Evolutionary conservation across 257 asterid genomes (phyloP).

Genomic region (Salvia rosmarinus): DNA sequence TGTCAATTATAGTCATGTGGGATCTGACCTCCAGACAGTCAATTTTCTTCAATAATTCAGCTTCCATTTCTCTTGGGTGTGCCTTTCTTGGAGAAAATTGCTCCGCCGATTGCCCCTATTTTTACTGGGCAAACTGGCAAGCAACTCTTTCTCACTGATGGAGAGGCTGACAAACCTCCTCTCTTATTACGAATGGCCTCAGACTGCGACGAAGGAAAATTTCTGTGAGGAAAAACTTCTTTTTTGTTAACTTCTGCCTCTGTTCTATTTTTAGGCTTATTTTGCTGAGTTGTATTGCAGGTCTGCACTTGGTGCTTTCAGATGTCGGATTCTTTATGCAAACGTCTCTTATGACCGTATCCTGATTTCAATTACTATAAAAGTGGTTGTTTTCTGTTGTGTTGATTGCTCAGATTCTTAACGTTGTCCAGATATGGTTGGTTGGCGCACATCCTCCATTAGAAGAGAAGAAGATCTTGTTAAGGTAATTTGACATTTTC

Average conservation of each 20-base stretch:
- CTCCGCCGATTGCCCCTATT: constrained; percentile 83
- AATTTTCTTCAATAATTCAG: constrained; percentile 54
- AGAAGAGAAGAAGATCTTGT: constrained; percentile 86
- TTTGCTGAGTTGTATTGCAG: constrained; percentile 49
- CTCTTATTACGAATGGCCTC: constrained; percentile 82
- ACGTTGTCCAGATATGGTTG: constrained; percentile 80
- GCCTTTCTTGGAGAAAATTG: constrained; percentile 82
- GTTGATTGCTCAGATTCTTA: constrained; percentile 45
- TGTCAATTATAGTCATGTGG: constrained; percentile 20
- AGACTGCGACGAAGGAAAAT: constrained; percentile 76
- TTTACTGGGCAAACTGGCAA: constrained; percentile 73
- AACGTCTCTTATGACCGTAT: constrained; percentile 85
- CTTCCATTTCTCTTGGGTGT: constrained; percentile 91
- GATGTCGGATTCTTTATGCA: constrained; percentile 79
- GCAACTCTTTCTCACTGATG: constrained; percentile 81
- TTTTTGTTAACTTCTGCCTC: constrained; percentile 19
- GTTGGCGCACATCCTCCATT: constrained; percentile 96
- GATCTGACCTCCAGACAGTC: constrained; percentile 67
- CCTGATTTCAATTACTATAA: constrained; percentile 30
- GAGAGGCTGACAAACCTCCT: constrained; percentile 72
- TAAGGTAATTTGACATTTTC: constrained; percentile 49
- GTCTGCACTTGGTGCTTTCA: constrained; percentile 86
- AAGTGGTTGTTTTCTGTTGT: constrained; percentile 31
- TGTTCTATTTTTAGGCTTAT: constrained; percentile 24
- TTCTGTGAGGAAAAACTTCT: constrained; percentile 76